Evolutionary conservation across 179 eudicot species (phyloP).

Genomic region (Spinacia oleracea): DNA sequence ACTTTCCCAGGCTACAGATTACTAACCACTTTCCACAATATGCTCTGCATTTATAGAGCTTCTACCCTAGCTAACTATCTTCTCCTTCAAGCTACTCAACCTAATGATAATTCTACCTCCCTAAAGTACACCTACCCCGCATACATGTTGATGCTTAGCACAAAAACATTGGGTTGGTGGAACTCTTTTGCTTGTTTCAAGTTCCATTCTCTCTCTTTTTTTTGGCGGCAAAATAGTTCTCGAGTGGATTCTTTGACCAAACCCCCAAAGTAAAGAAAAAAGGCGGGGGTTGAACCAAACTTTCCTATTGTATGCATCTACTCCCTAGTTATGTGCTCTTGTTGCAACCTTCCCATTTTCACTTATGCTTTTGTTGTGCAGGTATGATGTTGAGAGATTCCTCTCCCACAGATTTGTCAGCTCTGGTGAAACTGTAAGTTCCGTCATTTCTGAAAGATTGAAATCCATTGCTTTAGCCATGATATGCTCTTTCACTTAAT

Average conservation of each 20-base stretch:
- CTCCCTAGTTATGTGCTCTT: not conserved
- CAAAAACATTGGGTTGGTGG: not conserved
- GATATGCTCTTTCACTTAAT: not conserved
- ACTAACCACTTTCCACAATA: no score
- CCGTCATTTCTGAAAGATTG: not conserved
- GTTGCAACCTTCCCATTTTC: conserved; percentile 1
- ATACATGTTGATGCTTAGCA: no score
- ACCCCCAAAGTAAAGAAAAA: not conserved
- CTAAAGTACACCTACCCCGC: no score
- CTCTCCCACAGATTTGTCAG: conserved; percentile 40
- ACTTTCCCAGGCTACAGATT: no score
- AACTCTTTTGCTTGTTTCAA: not conserved
- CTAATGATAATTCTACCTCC: no score
- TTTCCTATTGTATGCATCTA: not conserved
- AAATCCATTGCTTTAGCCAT: no score
- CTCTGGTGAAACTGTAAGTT: conserved; percentile 49
- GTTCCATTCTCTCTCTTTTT: not conserved
- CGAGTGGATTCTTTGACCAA: not conserved
- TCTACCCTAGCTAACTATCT: no score
- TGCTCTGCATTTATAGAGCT: no score
- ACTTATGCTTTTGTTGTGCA: conserved; percentile 20
- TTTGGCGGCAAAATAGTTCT: no score
- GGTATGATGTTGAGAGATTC: conserved; percentile 53
- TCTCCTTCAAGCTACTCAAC: no score
- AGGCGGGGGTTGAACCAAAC: no score